phyloP scores from a whole-genome alignment of 768 basidiomycete genomes.

The Lentinula edodes region DNA sequence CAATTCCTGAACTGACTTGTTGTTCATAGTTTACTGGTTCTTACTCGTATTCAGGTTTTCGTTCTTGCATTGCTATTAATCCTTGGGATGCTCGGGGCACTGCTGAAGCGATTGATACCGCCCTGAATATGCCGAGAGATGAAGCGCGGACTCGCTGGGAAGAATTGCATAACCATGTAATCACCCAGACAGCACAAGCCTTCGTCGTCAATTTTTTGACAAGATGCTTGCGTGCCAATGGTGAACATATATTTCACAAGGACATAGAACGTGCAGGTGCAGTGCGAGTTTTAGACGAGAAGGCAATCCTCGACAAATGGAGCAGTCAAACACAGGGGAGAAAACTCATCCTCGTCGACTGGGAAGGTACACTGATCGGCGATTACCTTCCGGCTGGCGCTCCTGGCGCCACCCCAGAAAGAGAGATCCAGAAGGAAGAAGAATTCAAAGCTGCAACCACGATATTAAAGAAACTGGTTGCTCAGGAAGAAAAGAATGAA shows the following conservation, averaged over 20 bases:
- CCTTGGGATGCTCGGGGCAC: conserved; percentile 85
- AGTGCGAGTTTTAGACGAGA: not conserved
- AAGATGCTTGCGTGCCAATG: conserved; percentile 65
- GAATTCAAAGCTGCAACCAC: conserved; percentile 36
- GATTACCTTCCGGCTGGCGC: conserved; percentile 6
- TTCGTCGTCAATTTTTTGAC: conserved; percentile 79
- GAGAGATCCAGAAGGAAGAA: conserved; percentile 11
- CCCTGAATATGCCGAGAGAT: conserved; percentile 71
- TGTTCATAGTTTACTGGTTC: conserved; percentile 74
- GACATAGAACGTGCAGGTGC: not conserved
- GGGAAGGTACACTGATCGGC: conserved; percentile 53
- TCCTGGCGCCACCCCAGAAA: conserved; percentile 48
- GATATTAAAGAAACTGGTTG: conserved; percentile 51
- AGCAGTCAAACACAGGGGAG: conserved; percentile 45
- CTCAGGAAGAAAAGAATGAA: conserved; percentile 59
- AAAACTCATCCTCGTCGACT: conserved; percentile 67
- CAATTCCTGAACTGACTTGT: not conserved
- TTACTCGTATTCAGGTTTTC: conserved; percentile 82
- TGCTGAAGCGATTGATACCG: conserved; percentile 73
- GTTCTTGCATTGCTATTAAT: conserved; percentile 82
- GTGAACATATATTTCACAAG: conserved; percentile 44
- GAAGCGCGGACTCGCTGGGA: conserved; percentile 56
- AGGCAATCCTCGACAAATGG: conserved; percentile 55
- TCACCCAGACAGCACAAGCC: conserved; percentile 80
- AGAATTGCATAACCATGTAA: conserved; percentile 82